Evolutionary conservation across 2,329 filamentous ascomycete species (phyloP).

Genomic region (Coleophoma crateriformis): DNA sequence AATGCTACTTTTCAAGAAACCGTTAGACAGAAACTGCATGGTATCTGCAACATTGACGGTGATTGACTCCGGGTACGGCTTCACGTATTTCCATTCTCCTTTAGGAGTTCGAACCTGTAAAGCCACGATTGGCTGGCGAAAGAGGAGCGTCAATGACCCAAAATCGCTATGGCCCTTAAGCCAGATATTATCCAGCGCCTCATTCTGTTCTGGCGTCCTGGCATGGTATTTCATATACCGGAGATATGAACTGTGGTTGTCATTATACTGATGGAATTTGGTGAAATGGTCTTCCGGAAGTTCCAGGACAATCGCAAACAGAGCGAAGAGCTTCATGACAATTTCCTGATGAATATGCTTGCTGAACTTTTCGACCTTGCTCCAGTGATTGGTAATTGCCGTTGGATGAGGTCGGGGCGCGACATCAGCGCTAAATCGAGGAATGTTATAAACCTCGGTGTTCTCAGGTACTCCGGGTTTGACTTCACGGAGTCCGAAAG

Average conservation of each 20-base stretch:
- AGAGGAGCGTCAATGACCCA: constrained; percentile 29
- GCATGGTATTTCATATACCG: constrained; percentile 54
- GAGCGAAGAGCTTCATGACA: constrained; percentile 47
- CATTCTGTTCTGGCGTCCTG: constrained; percentile 39
- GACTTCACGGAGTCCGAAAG: constrained; percentile 12
- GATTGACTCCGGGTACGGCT: constrained; percentile 38
- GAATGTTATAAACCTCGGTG: constrained; percentile 52
- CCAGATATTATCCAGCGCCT: constrained; percentile 36
- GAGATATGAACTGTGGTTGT: constrained; percentile 49
- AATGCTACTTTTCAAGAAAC: constrained; percentile 35
- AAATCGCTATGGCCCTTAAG: constrained; percentile 36
- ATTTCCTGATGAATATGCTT: constrained; percentile 40
- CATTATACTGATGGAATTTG: constrained; percentile 47
- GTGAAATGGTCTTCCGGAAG: constrained; percentile 51
- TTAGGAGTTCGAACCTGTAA: constrained; percentile 33
- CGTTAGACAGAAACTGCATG: constrained; percentile 38
- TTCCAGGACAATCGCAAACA: constrained; percentile 55
- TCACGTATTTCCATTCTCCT: constrained; percentile 43
- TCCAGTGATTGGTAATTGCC: constrained; percentile 38
- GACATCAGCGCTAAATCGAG: constrained; percentile 43
- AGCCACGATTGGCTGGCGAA: constrained; percentile 32
- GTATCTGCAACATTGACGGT: constrained; percentile 44
- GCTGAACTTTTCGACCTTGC: constrained; percentile 47
- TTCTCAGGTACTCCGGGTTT: constrained; percentile 26
- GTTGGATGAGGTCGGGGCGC: constrained; percentile 35